Evolutionary conservation across 805 yeast species (phyloP).

Genomic region (Osmozyma mogii): DNA sequence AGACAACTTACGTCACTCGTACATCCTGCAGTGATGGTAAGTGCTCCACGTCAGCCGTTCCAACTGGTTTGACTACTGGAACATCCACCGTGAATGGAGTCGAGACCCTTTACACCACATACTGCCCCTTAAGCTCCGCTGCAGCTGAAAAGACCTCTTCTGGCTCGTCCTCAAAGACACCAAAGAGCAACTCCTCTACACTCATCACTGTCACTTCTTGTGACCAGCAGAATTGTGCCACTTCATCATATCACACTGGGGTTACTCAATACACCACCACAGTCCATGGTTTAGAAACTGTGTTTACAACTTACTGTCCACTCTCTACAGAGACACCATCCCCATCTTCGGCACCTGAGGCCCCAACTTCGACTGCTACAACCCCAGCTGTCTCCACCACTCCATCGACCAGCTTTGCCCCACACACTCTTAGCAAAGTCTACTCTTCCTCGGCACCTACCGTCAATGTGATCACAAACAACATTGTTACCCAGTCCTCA

Average conservation of each 20-base stretch:
- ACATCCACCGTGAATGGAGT: conserved; percentile 2
- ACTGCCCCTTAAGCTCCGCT: conserved; percentile 17
- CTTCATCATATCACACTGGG: conserved; percentile 1
- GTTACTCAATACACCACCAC: conserved; percentile 1
- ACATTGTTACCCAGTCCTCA: conserved; percentile 29
- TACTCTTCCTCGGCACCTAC: conserved; percentile 11
- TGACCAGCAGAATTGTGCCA: background rate
- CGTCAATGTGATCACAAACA: conserved; percentile 34
- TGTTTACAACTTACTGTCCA: conserved; percentile 1
- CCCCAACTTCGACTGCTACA: conserved; percentile 1
- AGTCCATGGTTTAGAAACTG: background rate
- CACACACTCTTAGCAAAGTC: conserved; percentile 1
- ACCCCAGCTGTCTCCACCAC: conserved; percentile 1
- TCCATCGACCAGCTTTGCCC: background rate
- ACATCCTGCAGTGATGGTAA: conserved; percentile 1
- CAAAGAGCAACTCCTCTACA: background rate
- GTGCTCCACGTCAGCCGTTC: background rate
- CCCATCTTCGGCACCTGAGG: background rate
- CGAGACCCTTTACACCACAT: conserved; percentile 9
- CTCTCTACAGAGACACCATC: background rate
- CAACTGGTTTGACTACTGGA: conserved; percentile 9
- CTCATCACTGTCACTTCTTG: conserved; percentile 1
- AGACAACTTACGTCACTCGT: conserved; percentile 6
- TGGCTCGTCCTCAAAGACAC: no score
- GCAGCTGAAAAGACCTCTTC: no score